Conservation (phyloP, 768 basidiomycete genomes). For the Pluteus cervinus region DNA sequence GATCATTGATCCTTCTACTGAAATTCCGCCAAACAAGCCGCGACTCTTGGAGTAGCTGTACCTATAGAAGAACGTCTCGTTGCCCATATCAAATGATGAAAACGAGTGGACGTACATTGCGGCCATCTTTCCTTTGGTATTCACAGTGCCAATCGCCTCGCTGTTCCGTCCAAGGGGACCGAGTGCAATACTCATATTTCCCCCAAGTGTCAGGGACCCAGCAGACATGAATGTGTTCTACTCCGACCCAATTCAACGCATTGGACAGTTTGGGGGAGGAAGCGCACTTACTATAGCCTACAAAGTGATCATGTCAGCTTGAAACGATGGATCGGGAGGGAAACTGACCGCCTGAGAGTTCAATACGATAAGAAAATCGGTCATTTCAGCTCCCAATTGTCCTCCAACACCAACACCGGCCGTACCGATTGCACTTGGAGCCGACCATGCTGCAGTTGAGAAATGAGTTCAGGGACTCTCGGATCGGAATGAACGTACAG, state of each 20-base stretch:
- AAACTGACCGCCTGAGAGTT: constrained; percentile 69
- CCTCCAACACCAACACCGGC: constrained; percentile 88
- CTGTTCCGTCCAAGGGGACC: constrained; percentile 93
- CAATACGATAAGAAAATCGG: constrained; percentile 85
- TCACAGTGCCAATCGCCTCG: constrained; percentile 84
- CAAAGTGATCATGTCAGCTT: constrained; percentile 6
- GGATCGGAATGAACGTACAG: constrained; percentile 40
- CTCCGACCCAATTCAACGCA: constrained; percentile 1
- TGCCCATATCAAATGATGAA: constrained; percentile 3
- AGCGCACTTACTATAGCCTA: constrained; percentile 59
- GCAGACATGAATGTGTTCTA: constrained; percentile 91
- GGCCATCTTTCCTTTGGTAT: constrained; percentile 79
- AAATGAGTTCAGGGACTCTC: constrained; percentile 4
- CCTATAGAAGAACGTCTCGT: constrained; percentile 31
- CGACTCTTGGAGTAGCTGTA: constrained; percentile 90
- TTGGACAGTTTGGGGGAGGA: not conserved
- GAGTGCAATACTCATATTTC: constrained; percentile 83
- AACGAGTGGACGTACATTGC: constrained; percentile 59
- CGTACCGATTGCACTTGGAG: constrained; percentile 91
- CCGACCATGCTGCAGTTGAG: constrained; percentile 67
- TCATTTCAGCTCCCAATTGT: constrained; percentile 80
- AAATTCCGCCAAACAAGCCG: constrained; percentile 91
- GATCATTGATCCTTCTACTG: constrained; percentile 84
- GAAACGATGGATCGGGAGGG: constrained; percentile 5
- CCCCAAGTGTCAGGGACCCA: constrained; percentile 85